These are phyloP conservation scores for Phytophthora nicotianae DNA, from an alignment of 352 stramenopile genomes.

Conservation along the genomic window DNA sequence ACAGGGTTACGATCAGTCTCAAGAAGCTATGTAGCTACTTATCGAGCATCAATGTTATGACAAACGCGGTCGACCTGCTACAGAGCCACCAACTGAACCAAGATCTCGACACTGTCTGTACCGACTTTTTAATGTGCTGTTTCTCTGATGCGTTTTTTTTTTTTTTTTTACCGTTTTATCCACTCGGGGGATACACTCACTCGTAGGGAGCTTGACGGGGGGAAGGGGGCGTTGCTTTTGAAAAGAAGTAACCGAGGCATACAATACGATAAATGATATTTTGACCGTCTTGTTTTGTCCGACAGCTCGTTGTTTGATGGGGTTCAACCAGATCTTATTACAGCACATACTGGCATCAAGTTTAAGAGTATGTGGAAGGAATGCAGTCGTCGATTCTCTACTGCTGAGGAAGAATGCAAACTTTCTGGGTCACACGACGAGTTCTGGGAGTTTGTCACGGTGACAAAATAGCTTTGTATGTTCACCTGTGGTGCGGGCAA, in stretches of 20 bases:
- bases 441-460: neutral
- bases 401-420: neutral
- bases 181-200: neutral
- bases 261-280: neutral
- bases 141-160: conserved; percentile 4
- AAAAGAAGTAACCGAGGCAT: neutral
- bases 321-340: neutral
- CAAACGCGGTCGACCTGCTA: neutral
- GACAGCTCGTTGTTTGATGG: neutral
- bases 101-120: conserved; percentile 4
- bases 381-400: no score
- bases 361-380: neutral
- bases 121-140: conserved; percentile 4
- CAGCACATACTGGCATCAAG: neutral
- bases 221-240: neutral
- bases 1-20: neutral
- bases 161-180: conserved; percentile 10
- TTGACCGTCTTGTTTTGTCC: neutral
- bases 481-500: neutral
- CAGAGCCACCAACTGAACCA: no score
- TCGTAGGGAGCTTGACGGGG: neutral
- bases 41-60: neutral
- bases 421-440: neutral
- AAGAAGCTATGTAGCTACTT: conserved; percentile 2
- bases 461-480: neutral